Base-by-base conservation (phyloP, 805 yeast genomes). In the Spathaspora sp. region DNA sequence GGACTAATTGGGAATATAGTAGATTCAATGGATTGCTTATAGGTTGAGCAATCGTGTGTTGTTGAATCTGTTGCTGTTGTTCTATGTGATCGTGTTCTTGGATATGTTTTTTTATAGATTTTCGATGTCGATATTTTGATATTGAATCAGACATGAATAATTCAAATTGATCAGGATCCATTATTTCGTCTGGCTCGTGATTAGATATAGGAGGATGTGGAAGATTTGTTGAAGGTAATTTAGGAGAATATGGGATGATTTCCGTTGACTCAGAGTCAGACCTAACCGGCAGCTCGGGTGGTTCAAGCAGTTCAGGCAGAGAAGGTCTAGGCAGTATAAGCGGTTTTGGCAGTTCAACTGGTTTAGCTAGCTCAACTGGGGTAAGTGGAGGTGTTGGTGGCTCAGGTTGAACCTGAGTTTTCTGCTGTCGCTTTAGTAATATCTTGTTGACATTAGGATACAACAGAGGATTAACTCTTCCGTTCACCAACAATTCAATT, bases 141-240 rank as follows among this genome's bases (percentile, higher is more conserved):
- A 73, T 69, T 23, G 65, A 61, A 12, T 58, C 39, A 2, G 70
- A 54, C 65, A 73, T 67, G 55, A 73, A 70, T 14, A 40, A 35
- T 50, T 70, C 77, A 50, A 71, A 72, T 7, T 63, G 62, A 5
- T 60, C 64, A 1, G 65, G 62, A 26, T 57, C 54, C 60, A 60
- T 52, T 29, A 29, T 35, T n/a, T 35, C 40, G 9, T 35, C 45
- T 5, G 32, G 8, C 26, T 23, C 6, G 6, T 4, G 26, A 6
- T 23, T 23, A 23, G 26, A 23, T 23, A 23, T 23, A 23, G 26
- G 26, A 23, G 26, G 26, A 23, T 3, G 16, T 42, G 40, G 18
- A 8, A n/a, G 16, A 35, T 35, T 14, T 35, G 40, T 11, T 35
- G 40, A 14, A 35, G 40, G 16, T 42, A 26, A 17, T 28, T n/a